Evolutionary conservation across 768 basidiomycete species (phyloP).

Genomic region (Cystobasidium ongulense): DNA sequence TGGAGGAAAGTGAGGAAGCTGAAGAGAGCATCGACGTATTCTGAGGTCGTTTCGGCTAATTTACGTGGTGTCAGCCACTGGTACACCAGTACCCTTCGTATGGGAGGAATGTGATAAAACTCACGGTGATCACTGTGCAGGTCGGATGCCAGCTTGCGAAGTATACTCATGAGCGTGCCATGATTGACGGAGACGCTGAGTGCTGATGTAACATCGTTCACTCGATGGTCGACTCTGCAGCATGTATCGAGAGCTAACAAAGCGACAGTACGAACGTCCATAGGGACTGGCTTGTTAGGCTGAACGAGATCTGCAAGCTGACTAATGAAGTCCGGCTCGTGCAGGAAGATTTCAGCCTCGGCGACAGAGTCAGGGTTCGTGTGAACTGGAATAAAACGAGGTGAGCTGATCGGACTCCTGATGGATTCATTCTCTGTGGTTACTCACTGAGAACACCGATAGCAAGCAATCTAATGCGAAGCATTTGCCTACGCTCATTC

Average conservation of each 20-base stretch:
- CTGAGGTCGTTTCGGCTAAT: constrained; percentile 42
- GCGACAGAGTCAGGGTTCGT: constrained; percentile 69
- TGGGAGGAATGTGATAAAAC: not conserved
- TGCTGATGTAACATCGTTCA: constrained; percentile 77
- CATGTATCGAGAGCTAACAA: constrained; percentile 84
- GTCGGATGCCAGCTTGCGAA: constrained; percentile 70
- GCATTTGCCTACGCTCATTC: constrained; percentile 64
- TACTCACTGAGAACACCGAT: constrained; percentile 63
- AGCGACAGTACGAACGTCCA: constrained; percentile 70
- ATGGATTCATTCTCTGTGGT: not conserved
- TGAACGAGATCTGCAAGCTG: constrained; percentile 85
- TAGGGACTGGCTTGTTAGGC: constrained; percentile 60
- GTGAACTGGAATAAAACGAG: constrained; percentile 53
- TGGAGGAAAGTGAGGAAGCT: constrained; percentile 80
- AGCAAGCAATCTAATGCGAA: constrained; percentile 70
- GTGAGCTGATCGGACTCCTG: not conserved
- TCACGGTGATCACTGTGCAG: constrained; percentile 50
- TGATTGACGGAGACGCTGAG: constrained; percentile 94
- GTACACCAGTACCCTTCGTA: not conserved
- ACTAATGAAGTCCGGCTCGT: constrained; percentile 82
- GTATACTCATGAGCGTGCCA: constrained; percentile 79
- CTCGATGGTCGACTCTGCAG: constrained; percentile 69
- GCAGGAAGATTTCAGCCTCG: constrained; percentile 73
- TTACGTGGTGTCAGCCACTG: too few relatives aligned
- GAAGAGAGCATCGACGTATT: constrained; percentile 62